Evolutionary conservation across 2,329 filamentous ascomycete species (phyloP), one percentile per base, ranked within the genome.

Genomic region (Colletotrichum sp.): DNA sequence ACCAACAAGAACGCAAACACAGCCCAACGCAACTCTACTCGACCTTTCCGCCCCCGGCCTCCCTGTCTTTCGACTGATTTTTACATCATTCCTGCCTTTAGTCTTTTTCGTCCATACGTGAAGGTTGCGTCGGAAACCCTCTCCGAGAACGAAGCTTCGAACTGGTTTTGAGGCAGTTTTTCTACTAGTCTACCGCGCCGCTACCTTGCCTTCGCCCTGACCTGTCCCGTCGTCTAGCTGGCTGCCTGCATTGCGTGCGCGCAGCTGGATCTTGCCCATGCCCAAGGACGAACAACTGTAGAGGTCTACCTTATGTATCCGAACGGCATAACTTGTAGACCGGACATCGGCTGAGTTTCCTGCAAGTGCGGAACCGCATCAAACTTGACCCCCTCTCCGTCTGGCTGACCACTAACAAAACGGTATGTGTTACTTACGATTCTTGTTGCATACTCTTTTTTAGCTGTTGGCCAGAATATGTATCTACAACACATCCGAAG

Each of bases 31-130:
- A 61, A 61, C 26, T 62, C 67, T 70, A 55, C 67, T 62, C 66
- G 36, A 32, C 21, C 18, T 43, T 32, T 60, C 67, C 48, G 26
- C 26, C 36, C 56, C 56, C 15, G 18, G 26, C 16, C 48, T 70
- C 67, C 67, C 67, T 70, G 67, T 70, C 67, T 61, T 52, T 70
- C 34, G 56, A 26, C 67, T 62, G 56, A 61, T 62, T 34, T 48
- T 18, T 30, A 70, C 67, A 24, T 62, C 55, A 70, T 32, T 36
- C 30, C 38, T 26, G 34, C 32, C 55, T 32, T 34, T n/a, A n/a
- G 24, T 26, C 10, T 62, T 13, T 43, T n/a, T 64, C 36, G 67
- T 52, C 36, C 24, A 18, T 48, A 48, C 48, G 28, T 62, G 34
- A 24, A 43, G 18, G 55, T 60, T 48, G 55, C n/a, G 24, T 70